Evolutionary conservation across 2,329 filamentous ascomycete genomes (phyloP), one percentile per base, ranked within the genome.

Genomic region (Neoarthrinium moseri): DNA sequence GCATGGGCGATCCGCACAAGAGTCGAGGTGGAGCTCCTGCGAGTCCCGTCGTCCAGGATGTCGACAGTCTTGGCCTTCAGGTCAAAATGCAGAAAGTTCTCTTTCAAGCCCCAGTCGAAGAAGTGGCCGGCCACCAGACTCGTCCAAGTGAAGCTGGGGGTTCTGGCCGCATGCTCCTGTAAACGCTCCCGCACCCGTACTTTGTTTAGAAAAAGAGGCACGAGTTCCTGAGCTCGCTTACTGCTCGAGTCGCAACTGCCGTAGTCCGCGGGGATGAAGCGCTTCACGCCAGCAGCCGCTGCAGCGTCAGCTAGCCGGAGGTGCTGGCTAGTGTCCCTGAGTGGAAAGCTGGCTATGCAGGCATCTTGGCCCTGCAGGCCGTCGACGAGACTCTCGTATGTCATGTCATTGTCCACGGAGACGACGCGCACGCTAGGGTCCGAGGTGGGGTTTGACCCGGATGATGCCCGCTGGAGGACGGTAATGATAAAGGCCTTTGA

Each of bases 231-330:
- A 6, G 66, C 66, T 15, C 56, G 54, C 40, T 48, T 27, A 48
- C 58, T 64, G 44, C 56, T 59, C 32, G 66, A 60, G 51, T 71
- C 67, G 34, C 63, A 66, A 57, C 66, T 69, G 42, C 68, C 68
- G 47, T 64, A 71, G 56, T 71, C 68, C 47, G 68, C 66, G 20
- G 67, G 68, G 48, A 71, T 63, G 44, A 68, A 60, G 37, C 67
- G 63, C 51, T 51, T 52, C 8, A 71, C 67, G 15, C 62, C 63
- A 0, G 62, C 64, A 1, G 61, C 61, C 6, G 58, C 62, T 2
- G 67, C 67, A 6, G 68, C 68, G 32, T 65, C 56, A 23, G 62
- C 65, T 37, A 70, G 60, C 27, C 58, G 58, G 34, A 70, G 47
- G 50, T 71, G 68, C 43, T 59, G 54, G 3, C 49, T 48, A 5